Evolutionary conservation across 768 basidiomycete genomes (phyloP).

Genomic region (Paxillus ammoniavirescens): DNA sequence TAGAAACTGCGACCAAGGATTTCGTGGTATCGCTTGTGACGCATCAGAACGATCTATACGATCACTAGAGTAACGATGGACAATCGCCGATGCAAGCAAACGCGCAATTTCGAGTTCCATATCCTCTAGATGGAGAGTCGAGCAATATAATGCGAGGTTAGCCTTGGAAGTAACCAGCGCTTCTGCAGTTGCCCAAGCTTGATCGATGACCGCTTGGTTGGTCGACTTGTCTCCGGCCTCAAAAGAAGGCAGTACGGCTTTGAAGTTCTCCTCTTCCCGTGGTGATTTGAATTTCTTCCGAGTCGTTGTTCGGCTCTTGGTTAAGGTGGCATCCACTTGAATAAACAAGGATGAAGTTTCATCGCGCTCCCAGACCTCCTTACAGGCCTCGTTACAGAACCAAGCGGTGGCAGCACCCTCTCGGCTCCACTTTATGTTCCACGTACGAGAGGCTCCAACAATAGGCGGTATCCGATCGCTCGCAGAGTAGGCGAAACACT

Average conservation of each 20-base stretch:
- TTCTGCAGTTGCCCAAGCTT: conserved; percentile 46
- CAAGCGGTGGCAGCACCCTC: conserved; percentile 43
- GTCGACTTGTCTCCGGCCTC: conserved; percentile 19
- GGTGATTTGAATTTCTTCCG: conserved; percentile 27
- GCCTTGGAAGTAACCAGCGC: conserved; percentile 23
- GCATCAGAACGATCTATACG: conserved; percentile 9
- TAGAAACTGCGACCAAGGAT: conserved; percentile 49
- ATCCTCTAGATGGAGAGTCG: conserved; percentile 40
- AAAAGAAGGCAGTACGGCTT: conserved; percentile 14
- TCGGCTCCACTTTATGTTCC: conserved; percentile 40
- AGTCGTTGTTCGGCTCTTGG: conserved; percentile 31
- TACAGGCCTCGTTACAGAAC: conserved; percentile 57
- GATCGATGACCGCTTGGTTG: conserved; percentile 41
- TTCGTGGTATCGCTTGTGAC: conserved; percentile 1
- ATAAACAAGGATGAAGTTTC: conserved; percentile 31
- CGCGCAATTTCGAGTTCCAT: conserved; percentile 59
- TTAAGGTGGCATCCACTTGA: conserved; percentile 35
- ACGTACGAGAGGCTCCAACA: conserved; percentile 34
- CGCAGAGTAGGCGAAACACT: conserved; percentile 59
- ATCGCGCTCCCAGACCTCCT: conserved; percentile 41
- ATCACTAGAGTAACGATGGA: conserved; percentile 38
- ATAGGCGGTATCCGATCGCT: conserved; percentile 21
- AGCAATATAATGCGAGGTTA: conserved; percentile 22
- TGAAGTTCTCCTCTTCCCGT: conserved; percentile 20
- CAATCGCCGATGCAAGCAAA: conserved; percentile 50